A percentile compares a stretch with the other conserved stretches of the same genome.
Evolutionary conservation across 2,329 filamentous ascomycete genomes (phyloP).

Genomic region (Neurospora sp.): DNA sequence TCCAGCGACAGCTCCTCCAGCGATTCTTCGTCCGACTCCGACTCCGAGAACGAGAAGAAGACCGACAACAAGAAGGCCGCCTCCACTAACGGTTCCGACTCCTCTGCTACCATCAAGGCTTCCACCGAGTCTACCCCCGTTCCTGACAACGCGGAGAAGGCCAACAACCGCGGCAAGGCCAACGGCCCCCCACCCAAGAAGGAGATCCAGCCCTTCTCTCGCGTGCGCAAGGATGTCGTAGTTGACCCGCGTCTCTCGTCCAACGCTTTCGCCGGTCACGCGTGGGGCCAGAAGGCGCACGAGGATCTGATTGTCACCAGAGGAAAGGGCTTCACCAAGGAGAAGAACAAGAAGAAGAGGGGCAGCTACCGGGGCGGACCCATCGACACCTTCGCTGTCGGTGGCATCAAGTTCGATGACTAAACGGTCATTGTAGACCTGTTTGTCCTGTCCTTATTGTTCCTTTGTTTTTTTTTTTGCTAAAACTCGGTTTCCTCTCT

Average conservation of each 20-base stretch:
- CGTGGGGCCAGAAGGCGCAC: slow-evolving; percentile 82
- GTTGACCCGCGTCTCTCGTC: slow-evolving; percentile 63
- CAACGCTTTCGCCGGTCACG: slow-evolving; percentile 75
- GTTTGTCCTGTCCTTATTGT: not conserved
- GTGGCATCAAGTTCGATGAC: slow-evolving; percentile 92
- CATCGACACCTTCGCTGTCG: slow-evolving; percentile 74
- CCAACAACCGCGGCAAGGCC: slow-evolving; percentile 34
- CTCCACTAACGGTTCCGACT: slow-evolving; percentile 25
- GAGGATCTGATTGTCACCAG: slow-evolving; percentile 82
- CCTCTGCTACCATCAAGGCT: slow-evolving; percentile 38
- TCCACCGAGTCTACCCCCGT: slow-evolving; percentile 38
- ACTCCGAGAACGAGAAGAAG: slow-evolving; percentile 6
- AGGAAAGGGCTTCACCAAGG: slow-evolving; percentile 97
- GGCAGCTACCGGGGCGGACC: slow-evolving; percentile 83
- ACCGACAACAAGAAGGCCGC: slow-evolving; percentile 16
- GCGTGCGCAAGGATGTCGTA: slow-evolving; percentile 57
- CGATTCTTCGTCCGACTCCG: slow-evolving; percentile 27
- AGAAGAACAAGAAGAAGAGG: slow-evolving; percentile 98
- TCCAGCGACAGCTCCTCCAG: slow-evolving; percentile 28
- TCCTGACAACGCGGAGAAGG: slow-evolving; percentile 34
- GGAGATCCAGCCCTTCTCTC: slow-evolving; percentile 64
- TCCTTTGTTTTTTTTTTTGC: not conserved
- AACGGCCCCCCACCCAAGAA: slow-evolving; percentile 35
- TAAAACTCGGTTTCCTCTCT: not conserved
- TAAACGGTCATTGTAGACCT: slow-evolving; percentile 31